Percentiles rank a stretch among this genome's conserved stretches.
These are phyloP conservation scores for Pleurotus tuber-regium DNA, from an alignment of 768 basidiomycete species.

Conservation along the genomic window DNA sequence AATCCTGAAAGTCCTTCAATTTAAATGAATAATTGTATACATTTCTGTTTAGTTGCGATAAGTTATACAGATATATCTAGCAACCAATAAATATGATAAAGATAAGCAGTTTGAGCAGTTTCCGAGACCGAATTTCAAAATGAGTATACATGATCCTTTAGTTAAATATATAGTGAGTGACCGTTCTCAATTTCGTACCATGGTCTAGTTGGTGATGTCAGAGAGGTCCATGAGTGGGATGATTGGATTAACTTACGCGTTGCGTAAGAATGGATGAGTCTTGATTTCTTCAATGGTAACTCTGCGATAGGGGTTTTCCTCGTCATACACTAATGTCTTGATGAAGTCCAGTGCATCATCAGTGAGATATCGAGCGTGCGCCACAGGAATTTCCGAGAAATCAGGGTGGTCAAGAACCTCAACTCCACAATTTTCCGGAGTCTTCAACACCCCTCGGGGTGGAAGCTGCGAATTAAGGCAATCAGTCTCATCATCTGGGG, in stretches of 20 bases:
- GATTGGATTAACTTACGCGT: background rate
- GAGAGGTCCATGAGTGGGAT: background rate
- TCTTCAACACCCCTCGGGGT: background rate
- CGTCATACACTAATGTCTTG: slow-evolving; percentile 1
- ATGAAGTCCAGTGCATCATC: slow-evolving; percentile 1
- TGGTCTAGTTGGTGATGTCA: background rate
- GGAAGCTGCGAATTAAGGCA: no score
- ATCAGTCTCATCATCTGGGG: no score
- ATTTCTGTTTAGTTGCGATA: no score
- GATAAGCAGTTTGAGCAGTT: no score
- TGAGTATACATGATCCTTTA: no score
- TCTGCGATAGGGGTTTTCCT: background rate
- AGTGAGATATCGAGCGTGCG: background rate
- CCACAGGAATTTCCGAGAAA: background rate
- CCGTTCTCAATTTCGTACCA: slow-evolving; percentile 9
- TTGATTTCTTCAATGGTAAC: background rate
- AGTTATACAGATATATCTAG: no score
- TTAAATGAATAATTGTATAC: no score
- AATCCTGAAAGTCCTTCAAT: no score
- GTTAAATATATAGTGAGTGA: no score
- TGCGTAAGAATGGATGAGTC: slow-evolving; percentile 2
- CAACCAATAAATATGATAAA: no score
- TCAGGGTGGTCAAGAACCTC: background rate
- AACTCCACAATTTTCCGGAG: background rate
- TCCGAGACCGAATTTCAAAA: no score